Evolutionary conservation across 108 stramenopile genomes (phyloP), one percentile per base, ranked within the genome.

Genomic region (Nitzschia palea): DNA sequence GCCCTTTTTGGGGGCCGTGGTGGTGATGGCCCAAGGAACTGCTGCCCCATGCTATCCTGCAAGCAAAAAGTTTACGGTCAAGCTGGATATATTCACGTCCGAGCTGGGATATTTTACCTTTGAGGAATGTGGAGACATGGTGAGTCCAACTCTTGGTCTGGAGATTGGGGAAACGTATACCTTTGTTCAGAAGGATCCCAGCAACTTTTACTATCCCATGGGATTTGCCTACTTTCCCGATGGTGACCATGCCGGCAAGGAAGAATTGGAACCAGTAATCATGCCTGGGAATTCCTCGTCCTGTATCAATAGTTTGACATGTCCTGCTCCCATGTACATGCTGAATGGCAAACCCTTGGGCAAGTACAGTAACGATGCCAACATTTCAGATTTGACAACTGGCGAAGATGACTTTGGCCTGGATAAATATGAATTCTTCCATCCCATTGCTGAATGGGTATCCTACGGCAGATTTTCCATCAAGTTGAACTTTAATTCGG

Each of bases 141-240:
- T 68, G n/a, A 73, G 60, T 50, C 72, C 72, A 51, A 73, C 72
- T 2, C 26, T 73, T 8, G 33, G 27, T 26, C 26, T 73, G 23
- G 56, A 54, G 4, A 48, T 73, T 44, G 72, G 72, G 42, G 27
- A 55, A 5, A 73, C 72, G 23, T 73, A 73, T 32, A 28, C 42
- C 10, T 73, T 73, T 35, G 62, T 57, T 18, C 72, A 73, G 35
- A 65, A 58, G 23, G 51, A 70, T 54, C 29, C 18, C 29, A 50
- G 51, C 48, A 70, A 70, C 52, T 70, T 48, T 47, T 70, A 62
- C 29, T 60, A 70, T 47, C 37, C 90, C 28, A 65, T 96, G 17
- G 96, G 96, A 28, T 94, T 96, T 57, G 87, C 91, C 9, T 96
- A 96, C 75, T 81, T 61, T 29, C 86, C 93, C 18, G 91, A 96